Conservation (phyloP, 164 flowering plant genomes). For the Aristolochia californica region DNA sequence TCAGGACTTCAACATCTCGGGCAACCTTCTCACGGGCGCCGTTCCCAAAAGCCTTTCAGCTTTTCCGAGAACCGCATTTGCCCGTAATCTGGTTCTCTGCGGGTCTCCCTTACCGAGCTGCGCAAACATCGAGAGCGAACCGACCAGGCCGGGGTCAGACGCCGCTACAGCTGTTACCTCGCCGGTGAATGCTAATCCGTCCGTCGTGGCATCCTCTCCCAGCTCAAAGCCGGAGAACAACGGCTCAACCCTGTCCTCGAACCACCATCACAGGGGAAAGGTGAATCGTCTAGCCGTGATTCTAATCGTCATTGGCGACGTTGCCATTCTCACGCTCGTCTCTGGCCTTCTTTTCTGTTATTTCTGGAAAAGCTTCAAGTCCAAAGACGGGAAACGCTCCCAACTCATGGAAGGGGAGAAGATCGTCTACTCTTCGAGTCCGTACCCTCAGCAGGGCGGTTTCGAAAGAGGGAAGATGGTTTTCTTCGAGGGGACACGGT, state of each 20-base stretch:
- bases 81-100: slow-evolving; percentile 37
- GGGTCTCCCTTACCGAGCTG: slow-evolving; percentile 56
- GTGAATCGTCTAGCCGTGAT: slow-evolving; percentile 41
- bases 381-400: slow-evolving; percentile 13
- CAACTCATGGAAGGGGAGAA: slow-evolving; percentile 43
- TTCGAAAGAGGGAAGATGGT: slow-evolving; percentile 67
- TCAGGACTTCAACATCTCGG: slow-evolving; percentile 65
- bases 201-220: slow-evolving; percentile 38
- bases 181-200: slow-evolving; percentile 18
- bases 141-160: slow-evolving; percentile 42
- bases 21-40: slow-evolving; percentile 48
- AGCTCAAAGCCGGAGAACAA: slow-evolving; percentile 26
- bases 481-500: slow-evolving; percentile 65
- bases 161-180: slow-evolving; percentile 19
- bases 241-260: slow-evolving; percentile 1
- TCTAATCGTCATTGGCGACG: slow-evolving; percentile 58
- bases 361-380: slow-evolving; percentile 42
- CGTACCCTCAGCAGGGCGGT: slow-evolving; percentile 34
- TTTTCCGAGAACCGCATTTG: slow-evolving; percentile 51
- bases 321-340: slow-evolving; percentile 36
- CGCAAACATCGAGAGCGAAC: slow-evolving; percentile 17
- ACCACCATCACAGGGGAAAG: slow-evolving; percentile 13
- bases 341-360: slow-evolving; percentile 54
- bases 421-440: slow-evolving; percentile 54
- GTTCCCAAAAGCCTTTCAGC: slow-evolving; percentile 48